phyloP scores from a whole-genome alignment of 768 basidiomycete species.

The Tricholoma sp. region DNA sequence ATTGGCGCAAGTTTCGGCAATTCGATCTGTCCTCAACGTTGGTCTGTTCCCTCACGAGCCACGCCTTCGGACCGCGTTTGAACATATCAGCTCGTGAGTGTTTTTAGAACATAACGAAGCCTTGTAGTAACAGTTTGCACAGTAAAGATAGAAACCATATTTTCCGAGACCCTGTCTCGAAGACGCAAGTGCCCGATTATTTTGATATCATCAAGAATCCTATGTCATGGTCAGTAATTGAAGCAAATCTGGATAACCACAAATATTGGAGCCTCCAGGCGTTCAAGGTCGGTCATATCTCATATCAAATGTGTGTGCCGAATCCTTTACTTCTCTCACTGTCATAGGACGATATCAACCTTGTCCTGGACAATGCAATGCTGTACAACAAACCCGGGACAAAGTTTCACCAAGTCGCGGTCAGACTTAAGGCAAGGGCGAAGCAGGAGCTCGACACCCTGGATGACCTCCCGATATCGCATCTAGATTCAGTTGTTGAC shows the following conservation, averaged over 20 bases:
- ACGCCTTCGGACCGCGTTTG: slow-evolving; percentile 58
- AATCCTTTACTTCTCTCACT: background rate
- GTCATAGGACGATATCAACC: slow-evolving; percentile 67
- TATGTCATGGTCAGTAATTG: slow-evolving; percentile 86
- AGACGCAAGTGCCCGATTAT: slow-evolving; percentile 81
- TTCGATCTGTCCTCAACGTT: slow-evolving; percentile 60
- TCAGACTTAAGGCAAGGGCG: slow-evolving; percentile 44
- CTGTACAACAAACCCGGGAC: slow-evolving; percentile 81
- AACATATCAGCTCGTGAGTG: slow-evolving; percentile 65
- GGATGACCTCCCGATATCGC: slow-evolving; percentile 19
- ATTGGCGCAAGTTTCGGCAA: slow-evolving; percentile 56
- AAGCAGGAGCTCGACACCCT: slow-evolving; percentile 40
- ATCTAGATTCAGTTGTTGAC: background rate
- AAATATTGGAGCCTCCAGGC: slow-evolving; percentile 74
- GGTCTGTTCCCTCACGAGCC: slow-evolving; percentile 66
- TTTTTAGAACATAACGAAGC: background rate
- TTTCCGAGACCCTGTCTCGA: slow-evolving; percentile 83
- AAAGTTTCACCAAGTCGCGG: slow-evolving; percentile 63
- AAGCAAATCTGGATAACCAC: slow-evolving; percentile 73
- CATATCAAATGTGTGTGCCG: background rate
- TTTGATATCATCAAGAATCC: slow-evolving; percentile 81
- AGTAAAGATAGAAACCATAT: slow-evolving; percentile 71
- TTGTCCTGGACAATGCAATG: slow-evolving; percentile 84
- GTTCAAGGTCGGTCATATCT: slow-evolving; percentile 54
- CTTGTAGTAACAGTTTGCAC: background rate